phyloP scores from a whole-genome alignment of 441 rosid species.

The Pelargonium australe region DNA sequence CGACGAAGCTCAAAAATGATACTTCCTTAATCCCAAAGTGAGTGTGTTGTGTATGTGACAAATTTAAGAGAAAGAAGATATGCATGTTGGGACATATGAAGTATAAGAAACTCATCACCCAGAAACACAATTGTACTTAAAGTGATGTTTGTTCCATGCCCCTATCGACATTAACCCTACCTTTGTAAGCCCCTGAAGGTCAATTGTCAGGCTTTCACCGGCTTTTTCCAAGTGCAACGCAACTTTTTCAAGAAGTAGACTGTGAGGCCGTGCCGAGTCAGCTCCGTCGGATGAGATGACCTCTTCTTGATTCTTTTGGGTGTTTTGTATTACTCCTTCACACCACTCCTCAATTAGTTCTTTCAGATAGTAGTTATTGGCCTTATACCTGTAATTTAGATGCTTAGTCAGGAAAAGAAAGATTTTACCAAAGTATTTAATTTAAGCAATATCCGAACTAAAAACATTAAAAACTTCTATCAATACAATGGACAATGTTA shows the following conservation, averaged over 20 bases:
- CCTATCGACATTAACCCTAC: slow-evolving; percentile 25
- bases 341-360: slow-evolving; percentile 93
- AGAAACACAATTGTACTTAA: too few species aligned
- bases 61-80: too few species aligned
- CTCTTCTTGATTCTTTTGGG: slow-evolving; percentile 31
- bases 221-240: slow-evolving; percentile 54
- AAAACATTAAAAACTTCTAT: neutral
- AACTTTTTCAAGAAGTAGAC: slow-evolving; percentile 72
- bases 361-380: slow-evolving; percentile 77
- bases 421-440: neutral
- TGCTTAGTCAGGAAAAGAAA: slow-evolving; percentile 3
- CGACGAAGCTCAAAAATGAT: too few species aligned
- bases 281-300: slow-evolving; percentile 31
- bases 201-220: slow-evolving; percentile 52
- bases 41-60: too few species aligned
- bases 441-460: too few species aligned
- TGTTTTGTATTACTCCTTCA: slow-evolving; percentile 73
- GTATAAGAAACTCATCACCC: too few species aligned
- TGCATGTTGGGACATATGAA: too few species aligned
- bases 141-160: neutral
- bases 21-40: too few species aligned
- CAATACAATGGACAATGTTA: neutral
- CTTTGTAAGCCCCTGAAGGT: slow-evolving; percentile 77
- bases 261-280: slow-evolving; percentile 39
- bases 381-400: slow-evolving; percentile 50